Evolutionary conservation across 2,329 filamentous ascomycete genomes (phyloP), one percentile per base, ranked within the genome.

Genomic region (Cylindrodendrum hubeiense): DNA sequence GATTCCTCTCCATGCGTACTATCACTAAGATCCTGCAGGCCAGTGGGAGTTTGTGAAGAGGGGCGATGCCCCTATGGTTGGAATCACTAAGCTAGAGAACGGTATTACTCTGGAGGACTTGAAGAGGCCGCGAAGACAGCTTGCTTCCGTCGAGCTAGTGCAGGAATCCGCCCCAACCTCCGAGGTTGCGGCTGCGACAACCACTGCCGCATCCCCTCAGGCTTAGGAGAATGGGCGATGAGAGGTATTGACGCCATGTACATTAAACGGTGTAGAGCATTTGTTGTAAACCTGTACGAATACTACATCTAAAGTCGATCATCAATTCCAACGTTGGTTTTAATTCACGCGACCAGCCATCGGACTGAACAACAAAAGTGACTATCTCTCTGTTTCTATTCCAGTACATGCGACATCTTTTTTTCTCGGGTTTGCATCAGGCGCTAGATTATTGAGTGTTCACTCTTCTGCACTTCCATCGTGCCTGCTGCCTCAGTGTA

Each of bases 1-100:
- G 9, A 22, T 28, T 43, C 19, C 8, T 19, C 56, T 19, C 69
- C 15, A 37, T 33, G 19, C 7, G 9, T 34, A 39, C 37, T 3
- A 7, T 47, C 37, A 56, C 76, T 78, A 69, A 79, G 58, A 49
- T 15, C 24, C 15, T 51, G 15, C 60, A 92, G 92, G 93, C 2
- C 85, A 92, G 77, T 99, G 94, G 84, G 94, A 98, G 77, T 97
- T 98, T 77, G 94, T 98, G 34, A 94, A 91, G 84, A 98, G 93
- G 82, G 94, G 94, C 8, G 96, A 98, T 74, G 86, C 94, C 3
- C 90, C 96, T 0, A 88, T 97, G 39, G 95, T 99, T 77, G 96
- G 96, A 30, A 90, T 98, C 68, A 98, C 95, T 21, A 98, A 97
- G 81, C 82, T 99, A 59, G 89, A 94, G 59, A 89, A 94, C 65